Evolutionary conservation across 768 basidiomycete species (phyloP).

Genomic region (Xerocomellus dryophilus): DNA sequence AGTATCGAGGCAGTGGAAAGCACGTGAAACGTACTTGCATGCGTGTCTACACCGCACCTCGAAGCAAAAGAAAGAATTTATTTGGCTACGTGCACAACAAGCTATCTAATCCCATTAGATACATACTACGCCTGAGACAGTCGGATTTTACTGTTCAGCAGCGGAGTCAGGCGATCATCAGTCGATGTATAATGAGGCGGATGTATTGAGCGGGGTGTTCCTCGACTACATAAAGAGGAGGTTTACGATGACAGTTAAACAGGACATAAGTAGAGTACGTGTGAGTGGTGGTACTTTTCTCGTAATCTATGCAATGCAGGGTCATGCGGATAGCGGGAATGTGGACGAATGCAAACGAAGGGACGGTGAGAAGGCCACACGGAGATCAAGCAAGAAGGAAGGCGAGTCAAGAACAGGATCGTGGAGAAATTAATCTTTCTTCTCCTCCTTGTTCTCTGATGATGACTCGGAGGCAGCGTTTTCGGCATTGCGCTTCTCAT

Average conservation of each 20-base stretch:
- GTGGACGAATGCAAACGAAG: slow-evolving; percentile 22
- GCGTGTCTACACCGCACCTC: not conserved
- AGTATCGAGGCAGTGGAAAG: slow-evolving; percentile 10
- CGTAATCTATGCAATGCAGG: slow-evolving; percentile 28
- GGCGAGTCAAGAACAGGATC: not conserved
- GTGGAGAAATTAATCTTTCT: slow-evolving; percentile 67
- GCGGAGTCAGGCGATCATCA: no score
- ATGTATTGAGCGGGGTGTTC: slow-evolving; percentile 27
- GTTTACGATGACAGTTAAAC: slow-evolving; percentile 15
- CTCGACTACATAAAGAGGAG: slow-evolving; percentile 14
- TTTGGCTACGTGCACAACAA: no score
- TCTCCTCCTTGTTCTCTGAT: slow-evolving; percentile 57
- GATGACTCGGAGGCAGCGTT: slow-evolving; percentile 45
- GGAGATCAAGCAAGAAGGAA: slow-evolving; percentile 10
- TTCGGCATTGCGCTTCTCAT: slow-evolving; percentile 88
- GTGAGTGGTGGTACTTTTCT: slow-evolving; percentile 30
- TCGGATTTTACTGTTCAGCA: no score
- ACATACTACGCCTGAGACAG: no score
- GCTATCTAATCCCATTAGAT: no score
- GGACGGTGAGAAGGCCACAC: slow-evolving; percentile 20
- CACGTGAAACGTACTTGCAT: not conserved
- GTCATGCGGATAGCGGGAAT: slow-evolving; percentile 2
- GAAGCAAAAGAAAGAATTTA: no score
- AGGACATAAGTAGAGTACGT: slow-evolving; percentile 21
- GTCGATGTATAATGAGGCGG: no score